A percentile compares a stretch with the other conserved stretches of the same genome.
These are phyloP conservation scores for Pyrrhoderma lamaoense DNA, from an alignment of 1,284 basidiomycete genomes.

Conservation along the genomic window DNA sequence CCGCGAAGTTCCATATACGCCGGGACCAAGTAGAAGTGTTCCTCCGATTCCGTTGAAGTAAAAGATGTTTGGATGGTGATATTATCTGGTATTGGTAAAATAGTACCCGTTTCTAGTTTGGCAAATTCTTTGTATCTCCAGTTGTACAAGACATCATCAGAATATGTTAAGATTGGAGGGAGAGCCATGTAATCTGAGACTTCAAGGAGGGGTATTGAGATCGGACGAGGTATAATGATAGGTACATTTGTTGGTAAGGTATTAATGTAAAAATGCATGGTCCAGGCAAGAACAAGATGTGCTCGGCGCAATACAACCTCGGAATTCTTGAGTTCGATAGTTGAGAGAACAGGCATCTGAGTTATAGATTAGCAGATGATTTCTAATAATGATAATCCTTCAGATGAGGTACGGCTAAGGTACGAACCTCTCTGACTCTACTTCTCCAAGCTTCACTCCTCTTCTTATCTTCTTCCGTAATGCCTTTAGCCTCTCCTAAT, in stretches of 20 bases:
- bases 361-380: not conserved
- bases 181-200: conserved; percentile 73
- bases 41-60: conserved; percentile 78
- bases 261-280: conserved; percentile 87
- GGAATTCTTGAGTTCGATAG: conserved; percentile 43
- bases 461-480: conserved; percentile 28
- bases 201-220: conserved; percentile 76
- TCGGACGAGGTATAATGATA: conserved; percentile 59
- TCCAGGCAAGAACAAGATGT: conserved; percentile 79
- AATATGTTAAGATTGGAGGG: conserved; percentile 89
- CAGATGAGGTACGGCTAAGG: too few relatives aligned
- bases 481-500: conserved; percentile 42
- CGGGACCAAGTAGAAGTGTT: conserved; percentile 85
- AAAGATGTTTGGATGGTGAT: conserved; percentile 65
- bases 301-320: conserved; percentile 72
- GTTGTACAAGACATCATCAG: conserved; percentile 92
- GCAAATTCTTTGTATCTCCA: conserved; percentile 47
- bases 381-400: not conserved
- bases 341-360: conserved; percentile 46
- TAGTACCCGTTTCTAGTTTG: conserved; percentile 19
- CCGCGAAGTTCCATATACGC: conserved; percentile 91
- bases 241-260: conserved; percentile 47
- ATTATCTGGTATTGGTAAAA: conserved; percentile 43
- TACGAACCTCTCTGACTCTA: conserved; percentile 44
- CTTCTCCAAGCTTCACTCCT: conserved; percentile 56